These are phyloP conservation scores for Buxus sempervirens DNA, from an alignment of 164 flowering plant species.

Conservation along the genomic window DNA sequence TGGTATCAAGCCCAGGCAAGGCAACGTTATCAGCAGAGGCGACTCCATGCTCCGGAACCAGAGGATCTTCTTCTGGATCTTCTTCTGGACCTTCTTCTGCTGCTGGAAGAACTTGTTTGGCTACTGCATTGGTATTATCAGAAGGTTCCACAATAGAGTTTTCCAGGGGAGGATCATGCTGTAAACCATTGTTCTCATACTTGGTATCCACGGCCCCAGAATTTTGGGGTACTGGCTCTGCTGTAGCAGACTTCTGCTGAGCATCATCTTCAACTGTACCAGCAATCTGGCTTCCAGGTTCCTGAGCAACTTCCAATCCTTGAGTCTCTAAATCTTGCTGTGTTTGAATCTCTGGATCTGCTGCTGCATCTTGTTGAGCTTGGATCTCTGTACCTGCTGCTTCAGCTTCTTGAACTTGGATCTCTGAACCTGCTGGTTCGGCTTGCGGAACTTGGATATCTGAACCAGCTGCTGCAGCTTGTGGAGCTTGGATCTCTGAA, in stretches of 20 bases:
- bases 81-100: neutral
- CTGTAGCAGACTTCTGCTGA: neutral
- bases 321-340: neutral
- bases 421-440: neutral
- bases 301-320: neutral
- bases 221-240: slow-evolving; percentile 4
- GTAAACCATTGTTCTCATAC: slow-evolving; percentile 7
- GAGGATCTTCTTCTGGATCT: neutral
- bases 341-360: slow-evolving; percentile 1
- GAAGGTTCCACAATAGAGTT: neutral
- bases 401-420: neutral
- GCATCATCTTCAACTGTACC: slow-evolving; percentile 1
- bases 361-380: neutral
- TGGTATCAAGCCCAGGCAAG: slow-evolving; percentile 10
- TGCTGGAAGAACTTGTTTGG: neutral
- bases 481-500: neutral
- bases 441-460: too few relatives aligned
- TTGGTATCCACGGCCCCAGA: neutral
- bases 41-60: slow-evolving; percentile 9
- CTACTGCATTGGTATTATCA: neutral
- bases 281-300: slow-evolving; percentile 3
- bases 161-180: neutral
- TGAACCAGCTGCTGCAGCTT: neutral
- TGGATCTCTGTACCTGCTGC: neutral
- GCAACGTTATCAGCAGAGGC: slow-evolving; percentile 3